Evolutionary conservation across 2,329 filamentous ascomycete species (phyloP).

Genomic region (Alternaria novae-zelandiae): DNA sequence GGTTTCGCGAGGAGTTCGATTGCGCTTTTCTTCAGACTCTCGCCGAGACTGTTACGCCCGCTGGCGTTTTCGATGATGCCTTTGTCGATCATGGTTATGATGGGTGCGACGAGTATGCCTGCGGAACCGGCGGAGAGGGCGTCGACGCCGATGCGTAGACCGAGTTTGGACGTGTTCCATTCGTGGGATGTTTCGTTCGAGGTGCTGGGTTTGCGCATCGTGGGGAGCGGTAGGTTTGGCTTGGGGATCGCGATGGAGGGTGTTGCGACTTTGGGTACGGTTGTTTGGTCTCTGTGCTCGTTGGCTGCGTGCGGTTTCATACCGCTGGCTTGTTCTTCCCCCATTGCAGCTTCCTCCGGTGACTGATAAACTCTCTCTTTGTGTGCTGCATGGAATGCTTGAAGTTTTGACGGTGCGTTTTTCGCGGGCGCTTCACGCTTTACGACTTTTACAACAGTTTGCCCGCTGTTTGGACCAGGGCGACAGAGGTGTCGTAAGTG

Average conservation of each 20-base stretch:
- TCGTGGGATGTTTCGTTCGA: slow-evolving; percentile 6
- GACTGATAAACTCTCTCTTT: slow-evolving; percentile 34
- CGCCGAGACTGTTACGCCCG: slow-evolving; percentile 65
- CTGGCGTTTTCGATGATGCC: slow-evolving; percentile 85
- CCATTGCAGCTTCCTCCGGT: slow-evolving; percentile 42
- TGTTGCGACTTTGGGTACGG: background rate
- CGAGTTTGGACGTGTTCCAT: slow-evolving; percentile 81
- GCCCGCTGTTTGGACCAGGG: background rate
- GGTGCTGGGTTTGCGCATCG: background rate
- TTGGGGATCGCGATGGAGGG: slow-evolving; percentile 6
- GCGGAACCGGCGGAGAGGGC: slow-evolving; percentile 72
- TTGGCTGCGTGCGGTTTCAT: slow-evolving; percentile 1
- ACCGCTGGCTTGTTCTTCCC: slow-evolving; percentile 25
- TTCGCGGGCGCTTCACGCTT: background rate
- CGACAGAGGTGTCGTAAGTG: background rate
- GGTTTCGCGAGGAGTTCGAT: slow-evolving; percentile 64
- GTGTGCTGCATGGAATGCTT: slow-evolving; percentile 36
- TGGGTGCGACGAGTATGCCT: slow-evolving; percentile 77
- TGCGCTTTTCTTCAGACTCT: slow-evolving; percentile 67
- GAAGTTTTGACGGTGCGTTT: background rate
- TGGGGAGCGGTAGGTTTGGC: slow-evolving; percentile 9
- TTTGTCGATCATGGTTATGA: slow-evolving; percentile 85
- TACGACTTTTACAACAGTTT: background rate
- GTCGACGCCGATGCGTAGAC: slow-evolving; percentile 71
- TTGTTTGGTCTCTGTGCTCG: background rate